These are phyloP conservation scores for Sporisorium exsertum DNA, from an alignment of 1,284 basidiomycete genomes.

Conservation along the genomic window DNA sequence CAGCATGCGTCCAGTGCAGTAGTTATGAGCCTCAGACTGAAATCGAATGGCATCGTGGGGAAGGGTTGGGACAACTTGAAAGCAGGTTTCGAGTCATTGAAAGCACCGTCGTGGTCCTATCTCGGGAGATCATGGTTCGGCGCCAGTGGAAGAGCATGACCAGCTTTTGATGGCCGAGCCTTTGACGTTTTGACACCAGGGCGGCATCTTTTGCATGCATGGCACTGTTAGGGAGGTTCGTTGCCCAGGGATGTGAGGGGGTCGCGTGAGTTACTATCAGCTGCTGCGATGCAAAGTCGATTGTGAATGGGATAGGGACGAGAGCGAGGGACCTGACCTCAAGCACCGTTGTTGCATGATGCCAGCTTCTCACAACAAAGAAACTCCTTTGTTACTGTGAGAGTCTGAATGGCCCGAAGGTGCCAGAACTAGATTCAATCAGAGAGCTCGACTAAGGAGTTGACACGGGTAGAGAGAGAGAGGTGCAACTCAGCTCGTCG, in stretches of 20 bases:
- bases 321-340: background rate
- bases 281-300: background rate
- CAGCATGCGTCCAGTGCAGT: too few species aligned
- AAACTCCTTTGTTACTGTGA: too few species aligned
- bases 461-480: background rate
- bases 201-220: background rate
- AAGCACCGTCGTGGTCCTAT: background rate
- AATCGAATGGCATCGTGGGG: too few species aligned
- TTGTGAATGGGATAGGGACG: background rate
- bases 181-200: background rate
- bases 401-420: background rate
- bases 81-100: background rate
- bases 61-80: too few species aligned
- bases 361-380: too few species aligned
- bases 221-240: too few species aligned
- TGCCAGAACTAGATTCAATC: background rate
- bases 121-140: too few species aligned
- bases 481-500: background rate
- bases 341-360: background rate
- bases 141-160: background rate
- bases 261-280: too few species aligned
- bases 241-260: too few species aligned
- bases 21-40: too few species aligned
- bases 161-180: background rate
- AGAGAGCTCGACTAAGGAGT: background rate